Evolutionary conservation across 352 stramenopile genomes (phyloP), one percentile per base, ranked within the genome.

Genomic region (Phytophthora pini): DNA sequence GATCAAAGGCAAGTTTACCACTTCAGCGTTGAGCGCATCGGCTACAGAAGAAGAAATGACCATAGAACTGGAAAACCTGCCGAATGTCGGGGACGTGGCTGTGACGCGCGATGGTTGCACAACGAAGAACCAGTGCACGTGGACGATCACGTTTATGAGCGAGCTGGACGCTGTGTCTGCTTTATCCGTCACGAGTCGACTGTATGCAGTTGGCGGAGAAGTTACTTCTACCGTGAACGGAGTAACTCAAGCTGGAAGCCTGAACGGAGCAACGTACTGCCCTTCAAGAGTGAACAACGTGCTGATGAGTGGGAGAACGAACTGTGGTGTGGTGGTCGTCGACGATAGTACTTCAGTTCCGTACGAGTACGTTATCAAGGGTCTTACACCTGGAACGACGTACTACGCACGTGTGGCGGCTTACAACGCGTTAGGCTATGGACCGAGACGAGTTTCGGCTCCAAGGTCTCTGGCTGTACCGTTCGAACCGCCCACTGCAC

Each of bases 11-110:
- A 24, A 34, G 10, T 82, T 89, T 44, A 72, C 77, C 13, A 96
- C 92, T 0, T 82, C 87, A 3, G 69, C 76, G 10, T 95, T 98
- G 34, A 73, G 85, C 12, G 79, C 82, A 32, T 90, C 95, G 36
- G 71, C 79, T 20, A 82, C 80, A 0, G 67, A 64, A 1, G 44
- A 41, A 12, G 76, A 83, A 4, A 66, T 99, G 61, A 89, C 90
- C 32, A 89, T 62, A 5, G 78, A 93, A 20, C 58, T 99, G 22
- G 84, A 96, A 56, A 98, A 98, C 56, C 77, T 99, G 55, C 90
- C 90, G 5, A 98, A 98, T 68, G 75, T 99, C 15, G 96, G 94
- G 5, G 81, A 96, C 26, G 95, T 98, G 6, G 51, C 62, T 49
- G 94, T 98, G 10, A 59, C 80, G 5, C 58, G 70, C 1, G 73